phyloP scores from a whole-genome alignment of 148 eudicot genomes.

The Hydrangea macrophylla region DNA sequence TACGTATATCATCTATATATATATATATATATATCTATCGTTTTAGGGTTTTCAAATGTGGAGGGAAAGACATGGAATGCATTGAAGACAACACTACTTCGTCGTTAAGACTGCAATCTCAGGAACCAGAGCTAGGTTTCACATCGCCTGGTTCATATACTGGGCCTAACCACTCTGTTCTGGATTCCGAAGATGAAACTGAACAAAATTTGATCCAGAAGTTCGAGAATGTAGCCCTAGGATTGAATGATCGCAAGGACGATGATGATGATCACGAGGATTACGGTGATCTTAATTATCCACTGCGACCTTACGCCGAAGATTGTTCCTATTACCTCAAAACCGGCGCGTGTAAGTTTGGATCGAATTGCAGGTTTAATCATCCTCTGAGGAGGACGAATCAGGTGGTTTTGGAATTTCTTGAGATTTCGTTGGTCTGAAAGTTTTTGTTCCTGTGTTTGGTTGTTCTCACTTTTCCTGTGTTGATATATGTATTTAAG shows the following conservation, averaged over 20 bases:
- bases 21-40: too few relatives aligned
- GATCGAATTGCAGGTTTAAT: conserved; percentile 52
- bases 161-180: not conserved
- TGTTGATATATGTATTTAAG: conserved; percentile 8
- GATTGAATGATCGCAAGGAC: not conserved
- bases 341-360: conserved; percentile 64
- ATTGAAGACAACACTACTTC: not conserved
- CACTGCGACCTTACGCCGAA: conserved; percentile 39
- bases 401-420: conserved; percentile 30
- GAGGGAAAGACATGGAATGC: conserved; percentile 4
- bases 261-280: not conserved
- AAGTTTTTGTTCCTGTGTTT: conserved; percentile 6
- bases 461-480: not conserved
- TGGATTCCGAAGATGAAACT: conserved; percentile 11
- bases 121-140: not conserved
- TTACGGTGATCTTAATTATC: conserved; percentile 11
- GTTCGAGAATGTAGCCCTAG: conserved; percentile 9
- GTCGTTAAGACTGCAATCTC: not conserved
- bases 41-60: too few relatives aligned
- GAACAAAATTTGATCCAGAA: conserved; percentile 17
- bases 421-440: not conserved
- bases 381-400: conserved; percentile 34
- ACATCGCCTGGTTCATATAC: not conserved
- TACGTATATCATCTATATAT: too few relatives aligned
- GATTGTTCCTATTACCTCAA: conserved; percentile 57